Conservation (phyloP, 1,139 yeast species). For the Yamadazyma atmosphaerica region DNA sequence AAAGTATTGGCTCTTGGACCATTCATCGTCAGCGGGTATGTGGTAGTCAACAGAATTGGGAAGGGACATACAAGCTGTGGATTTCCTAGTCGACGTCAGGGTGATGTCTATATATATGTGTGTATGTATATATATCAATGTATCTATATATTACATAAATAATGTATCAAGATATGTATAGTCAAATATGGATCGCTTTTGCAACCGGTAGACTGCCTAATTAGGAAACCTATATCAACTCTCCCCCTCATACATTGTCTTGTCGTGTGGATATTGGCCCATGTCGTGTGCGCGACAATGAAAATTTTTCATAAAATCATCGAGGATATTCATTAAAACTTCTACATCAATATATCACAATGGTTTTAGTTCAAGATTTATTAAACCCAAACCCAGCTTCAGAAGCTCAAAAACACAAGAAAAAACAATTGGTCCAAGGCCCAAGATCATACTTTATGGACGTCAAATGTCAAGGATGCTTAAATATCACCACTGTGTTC, state of each 20-base stretch:
- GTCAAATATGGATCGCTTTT: too few relatives aligned
- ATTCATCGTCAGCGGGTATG: too few relatives aligned
- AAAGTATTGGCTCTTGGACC: slow-evolving; percentile 5
- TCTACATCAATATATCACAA: slow-evolving; percentile 8
- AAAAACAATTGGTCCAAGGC: slow-evolving; percentile 93
- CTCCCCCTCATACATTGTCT: too few relatives aligned
- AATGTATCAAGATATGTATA: not conserved
- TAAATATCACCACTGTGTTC: slow-evolving; percentile 98
- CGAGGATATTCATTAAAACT: not conserved
- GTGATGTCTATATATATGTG: too few relatives aligned
- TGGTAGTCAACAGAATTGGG: too few relatives aligned
- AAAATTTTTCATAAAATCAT: slow-evolving; percentile 9
- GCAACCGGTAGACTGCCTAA: slow-evolving; percentile 4
- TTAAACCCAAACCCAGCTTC: slow-evolving; percentile 97
- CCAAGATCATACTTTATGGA: slow-evolving; percentile 99
- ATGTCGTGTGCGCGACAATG: slow-evolving; percentile 10
- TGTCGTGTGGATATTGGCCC: not conserved
- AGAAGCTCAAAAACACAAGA: slow-evolving; percentile 96
- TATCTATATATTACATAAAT: not conserved
- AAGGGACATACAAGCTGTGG: too few relatives aligned
- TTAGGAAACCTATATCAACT: slow-evolving; percentile 3
- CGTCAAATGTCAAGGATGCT: slow-evolving; percentile 99
- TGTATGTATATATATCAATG: too few relatives aligned
- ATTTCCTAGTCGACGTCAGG: too few relatives aligned
- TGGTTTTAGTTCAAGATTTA: slow-evolving; percentile 96